Evolutionary conservation across 2,329 filamentous ascomycete genomes (phyloP), one percentile per base, ranked within the genome.

Genomic region (Tolypocladium endophyticum): DNA sequence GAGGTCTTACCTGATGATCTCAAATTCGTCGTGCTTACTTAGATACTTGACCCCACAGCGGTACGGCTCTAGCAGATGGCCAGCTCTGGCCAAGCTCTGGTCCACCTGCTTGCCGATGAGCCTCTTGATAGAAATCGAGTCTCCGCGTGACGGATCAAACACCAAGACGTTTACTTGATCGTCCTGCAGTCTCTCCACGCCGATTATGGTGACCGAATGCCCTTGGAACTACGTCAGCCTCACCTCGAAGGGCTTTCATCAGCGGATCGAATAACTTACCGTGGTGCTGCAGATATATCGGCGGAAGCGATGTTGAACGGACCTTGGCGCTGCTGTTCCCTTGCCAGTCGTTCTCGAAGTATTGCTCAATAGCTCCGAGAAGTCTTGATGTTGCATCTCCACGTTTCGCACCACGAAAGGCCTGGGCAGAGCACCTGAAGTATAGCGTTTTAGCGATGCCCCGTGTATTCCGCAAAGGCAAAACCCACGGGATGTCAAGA

Each of bases 151-250:
- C 1, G 93, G 92, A 70, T 97, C 92, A 70, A 96, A 96, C 16
- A 96, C 89, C 0, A 97, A 77, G 23, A 97, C 76, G 65, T 89
- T 88, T 57, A 80, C 76, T 23, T 78, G 76, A 33, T 89, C 88
- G 61, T 87, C 80, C 39, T 74, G 77, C 35, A 81, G 82, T 64
- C 82, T 84, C 72, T 97, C 92, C 33, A 96, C 80, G 0, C 93
- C 93, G 59, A 97, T 79, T 57, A 97, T 91, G 0, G 91, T 96
- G 77, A 96, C 80, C 1, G 92, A 97, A 71, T 97, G 93, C 3
- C 92, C 90, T 81, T 33, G 41, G 3, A 11, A 28, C 41, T 11
- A 5, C 5, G 4, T 54, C 30, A 54, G 50, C 50, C 3, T n/a
- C 50, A 16, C 30, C 20, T 36, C 5, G 20, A 3, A 5, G 30